phyloP scores from a whole-genome alignment of 2,329 filamentous ascomycete genomes.

The Arthrocladium fulminans region DNA sequence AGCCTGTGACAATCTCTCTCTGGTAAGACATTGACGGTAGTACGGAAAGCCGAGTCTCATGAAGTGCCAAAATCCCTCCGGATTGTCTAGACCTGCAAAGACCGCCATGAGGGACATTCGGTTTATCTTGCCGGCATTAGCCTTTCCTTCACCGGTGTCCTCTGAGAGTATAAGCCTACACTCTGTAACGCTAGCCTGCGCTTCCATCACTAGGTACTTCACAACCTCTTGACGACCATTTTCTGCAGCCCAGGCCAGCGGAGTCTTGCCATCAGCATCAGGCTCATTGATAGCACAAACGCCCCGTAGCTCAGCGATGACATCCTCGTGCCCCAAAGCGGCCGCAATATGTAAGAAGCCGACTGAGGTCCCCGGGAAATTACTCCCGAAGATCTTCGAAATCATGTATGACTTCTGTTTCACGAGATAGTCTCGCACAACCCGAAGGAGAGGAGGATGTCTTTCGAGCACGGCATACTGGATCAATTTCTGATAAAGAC shows the following conservation, averaged over 20 bases:
- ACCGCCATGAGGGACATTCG: no score
- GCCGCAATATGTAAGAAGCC: not conserved
- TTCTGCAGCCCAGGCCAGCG: constrained; percentile 3
- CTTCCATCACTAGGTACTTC: no score
- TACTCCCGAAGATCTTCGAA: not conserved
- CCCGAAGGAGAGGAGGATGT: not conserved
- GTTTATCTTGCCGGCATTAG: no score
- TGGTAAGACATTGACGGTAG: no score
- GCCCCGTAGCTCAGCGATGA: not conserved
- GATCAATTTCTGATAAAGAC: no score
- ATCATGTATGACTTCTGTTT: not conserved
- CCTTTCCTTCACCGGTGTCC: no score
- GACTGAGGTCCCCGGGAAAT: not conserved
- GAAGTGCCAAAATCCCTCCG: no score
- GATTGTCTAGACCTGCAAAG: no score
- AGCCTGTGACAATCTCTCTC: no score
- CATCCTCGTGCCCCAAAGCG: not conserved
- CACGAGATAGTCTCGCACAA: not conserved
- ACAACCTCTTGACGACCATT: not conserved
- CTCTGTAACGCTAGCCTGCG: no score
- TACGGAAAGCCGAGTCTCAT: no score
- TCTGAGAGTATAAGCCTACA: no score
- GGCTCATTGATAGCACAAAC: not conserved
- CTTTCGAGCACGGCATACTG: not conserved
- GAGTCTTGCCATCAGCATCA: constrained; percentile 1